Conservation (phyloP, 345 rosid species). For the Mallotus nudiflorus region DNA sequence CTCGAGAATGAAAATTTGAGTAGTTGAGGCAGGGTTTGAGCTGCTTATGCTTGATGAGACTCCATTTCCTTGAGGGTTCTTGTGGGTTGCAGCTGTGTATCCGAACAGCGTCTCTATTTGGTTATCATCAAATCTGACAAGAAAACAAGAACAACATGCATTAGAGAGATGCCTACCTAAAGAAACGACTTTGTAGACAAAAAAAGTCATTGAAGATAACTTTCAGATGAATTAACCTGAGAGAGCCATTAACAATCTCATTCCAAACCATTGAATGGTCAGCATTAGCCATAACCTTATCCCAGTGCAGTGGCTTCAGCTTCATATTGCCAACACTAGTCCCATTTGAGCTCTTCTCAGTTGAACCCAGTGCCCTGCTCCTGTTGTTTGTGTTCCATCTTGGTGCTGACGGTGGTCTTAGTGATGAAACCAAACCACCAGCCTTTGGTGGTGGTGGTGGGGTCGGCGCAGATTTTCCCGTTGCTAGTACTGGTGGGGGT, state of each 20-base stretch:
- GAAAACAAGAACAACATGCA: slow-evolving; percentile 6
- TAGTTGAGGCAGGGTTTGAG: slow-evolving; percentile 25
- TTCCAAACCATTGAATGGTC: slow-evolving; percentile 75
- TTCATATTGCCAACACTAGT: slow-evolving; percentile 36
- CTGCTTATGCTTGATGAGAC: slow-evolving; percentile 21
- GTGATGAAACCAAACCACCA: slow-evolving; percentile 18
- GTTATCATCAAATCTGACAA: slow-evolving; percentile 53
- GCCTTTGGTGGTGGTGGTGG: slow-evolving; percentile 27
- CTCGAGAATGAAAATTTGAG: slow-evolving; percentile 50
- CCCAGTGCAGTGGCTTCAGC: slow-evolving; percentile 66
- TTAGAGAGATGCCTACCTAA: not conserved
- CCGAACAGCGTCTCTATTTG: slow-evolving; percentile 51
- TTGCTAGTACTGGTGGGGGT: slow-evolving; percentile 10
- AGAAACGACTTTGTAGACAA: not conserved
- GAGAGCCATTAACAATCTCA: slow-evolving; percentile 56
- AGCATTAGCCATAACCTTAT: slow-evolving; percentile 51
- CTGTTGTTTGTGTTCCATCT: slow-evolving; percentile 27
- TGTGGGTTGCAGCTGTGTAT: slow-evolving; percentile 27
- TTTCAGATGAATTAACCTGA: slow-evolving; percentile 36
- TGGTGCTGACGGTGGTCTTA: slow-evolving; percentile 37
- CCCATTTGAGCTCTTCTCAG: slow-evolving; percentile 27
- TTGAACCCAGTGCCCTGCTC: slow-evolving; percentile 23
- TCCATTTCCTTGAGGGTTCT: slow-evolving; percentile 13
- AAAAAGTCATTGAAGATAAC: not conserved
- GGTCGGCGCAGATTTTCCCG: slow-evolving; percentile 3